These are phyloP conservation scores for Thelonectria blattea DNA, from an alignment of 2,329 filamentous ascomycete species.

Conservation along the genomic window DNA sequence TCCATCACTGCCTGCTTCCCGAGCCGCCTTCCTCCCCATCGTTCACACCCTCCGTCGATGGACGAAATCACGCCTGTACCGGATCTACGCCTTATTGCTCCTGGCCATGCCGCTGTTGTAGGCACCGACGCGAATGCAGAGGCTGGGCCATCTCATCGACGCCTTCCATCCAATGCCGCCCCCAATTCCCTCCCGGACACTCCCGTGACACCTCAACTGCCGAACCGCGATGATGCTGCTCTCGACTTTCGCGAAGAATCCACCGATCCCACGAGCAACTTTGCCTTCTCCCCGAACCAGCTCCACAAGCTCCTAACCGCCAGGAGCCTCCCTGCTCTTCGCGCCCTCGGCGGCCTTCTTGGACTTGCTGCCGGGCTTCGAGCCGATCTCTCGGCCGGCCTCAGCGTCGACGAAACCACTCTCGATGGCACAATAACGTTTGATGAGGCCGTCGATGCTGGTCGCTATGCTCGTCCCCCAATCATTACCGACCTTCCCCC, in stretches of 20 bases:
- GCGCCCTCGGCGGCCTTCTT: conserved; percentile 58
- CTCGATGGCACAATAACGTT: conserved; percentile 55
- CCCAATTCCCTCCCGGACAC: conserved; percentile 2
- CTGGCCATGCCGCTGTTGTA: conserved; percentile 14
- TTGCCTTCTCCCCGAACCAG: conserved; percentile 61
- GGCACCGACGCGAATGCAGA: conserved; percentile 1
- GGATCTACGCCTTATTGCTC: conserved; percentile 28
- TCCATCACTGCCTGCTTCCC: neutral
- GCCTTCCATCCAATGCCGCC: conserved; percentile 11
- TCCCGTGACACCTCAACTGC: conserved; percentile 11
- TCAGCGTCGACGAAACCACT: conserved; percentile 56
- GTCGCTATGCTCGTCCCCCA: conserved; percentile 40
- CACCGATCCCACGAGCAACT: conserved; percentile 48
- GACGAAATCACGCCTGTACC: conserved; percentile 39
- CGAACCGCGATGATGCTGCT: conserved; percentile 13
- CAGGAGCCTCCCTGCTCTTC: conserved; percentile 54
- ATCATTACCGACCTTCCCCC: conserved; percentile 29
- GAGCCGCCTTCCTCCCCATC: conserved; percentile 24
- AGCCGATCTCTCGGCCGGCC: conserved; percentile 53
- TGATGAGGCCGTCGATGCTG: conserved; percentile 54
- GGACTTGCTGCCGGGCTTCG: conserved; percentile 60
- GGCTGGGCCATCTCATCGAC: conserved; percentile 23
- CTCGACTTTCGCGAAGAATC: conserved; percentile 38
- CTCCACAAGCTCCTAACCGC: conserved; percentile 60
- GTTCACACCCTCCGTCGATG: conserved; percentile 33